These are phyloP conservation scores for Moesziomyces globuligerus DNA, from an alignment of 1,284 basidiomycete genomes.

Conservation along the genomic window DNA sequence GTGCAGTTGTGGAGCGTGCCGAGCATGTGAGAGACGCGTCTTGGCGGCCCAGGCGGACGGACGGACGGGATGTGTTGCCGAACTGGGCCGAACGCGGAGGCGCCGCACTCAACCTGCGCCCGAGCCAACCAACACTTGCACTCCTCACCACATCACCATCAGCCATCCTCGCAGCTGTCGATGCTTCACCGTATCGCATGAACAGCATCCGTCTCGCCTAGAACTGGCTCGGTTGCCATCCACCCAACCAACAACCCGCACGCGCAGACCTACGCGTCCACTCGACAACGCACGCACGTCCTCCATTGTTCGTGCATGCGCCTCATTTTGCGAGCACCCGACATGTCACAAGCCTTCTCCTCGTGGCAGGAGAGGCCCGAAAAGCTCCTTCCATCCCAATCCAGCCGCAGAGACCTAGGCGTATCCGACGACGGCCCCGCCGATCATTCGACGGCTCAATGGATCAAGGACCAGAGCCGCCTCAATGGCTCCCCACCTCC, in stretches of 20 bases:
- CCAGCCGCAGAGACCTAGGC: neutral
- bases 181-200: neutral
- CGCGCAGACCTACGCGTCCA: too few species aligned
- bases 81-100: constrained; percentile 14
- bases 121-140: constrained; percentile 22
- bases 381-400: constrained; percentile 15
- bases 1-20: neutral
- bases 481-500: constrained; percentile 11
- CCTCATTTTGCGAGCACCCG: neutral
- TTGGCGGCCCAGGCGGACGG: too few species aligned
- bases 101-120: constrained; percentile 15
- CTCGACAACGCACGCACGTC: neutral
- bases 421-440: constrained; percentile 1
- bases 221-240: neutral
- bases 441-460: constrained; percentile 15
- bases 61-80: constrained; percentile 13
- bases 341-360: constrained; percentile 32
- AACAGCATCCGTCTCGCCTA: neutral
- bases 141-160: neutral
- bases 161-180: too few species aligned
- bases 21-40: neutral
- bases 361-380: constrained; percentile 46
- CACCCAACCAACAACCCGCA: too few species aligned
- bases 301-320: neutral
- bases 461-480: constrained; percentile 22